phyloP scores from a whole-genome alignment of 1,139 yeast species.

The Protomyces inundatus region DNA sequence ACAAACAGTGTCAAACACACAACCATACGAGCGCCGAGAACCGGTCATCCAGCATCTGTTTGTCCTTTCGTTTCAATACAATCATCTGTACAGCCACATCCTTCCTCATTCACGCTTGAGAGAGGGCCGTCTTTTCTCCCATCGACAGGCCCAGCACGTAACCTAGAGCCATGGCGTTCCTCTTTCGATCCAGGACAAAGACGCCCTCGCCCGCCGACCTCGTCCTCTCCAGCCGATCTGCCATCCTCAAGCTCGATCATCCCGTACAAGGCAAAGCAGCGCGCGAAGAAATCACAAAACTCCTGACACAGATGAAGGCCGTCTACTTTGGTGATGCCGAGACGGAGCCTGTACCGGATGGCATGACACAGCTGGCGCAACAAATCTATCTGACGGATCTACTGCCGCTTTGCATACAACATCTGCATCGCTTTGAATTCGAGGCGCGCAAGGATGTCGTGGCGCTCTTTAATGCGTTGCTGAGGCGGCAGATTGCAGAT shows the following conservation, averaged over 20 bases:
- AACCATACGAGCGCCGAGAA: not conserved
- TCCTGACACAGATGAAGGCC: conserved; percentile 60
- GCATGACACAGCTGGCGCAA: conserved; percentile 59
- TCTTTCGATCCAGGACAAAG: conserved; percentile 17
- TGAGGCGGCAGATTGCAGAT: conserved; percentile 72
- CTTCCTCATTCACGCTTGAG: too few relatives aligned
- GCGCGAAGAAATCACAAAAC: conserved; percentile 73
- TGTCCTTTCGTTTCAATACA: too few relatives aligned
- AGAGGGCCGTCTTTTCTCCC: too few relatives aligned
- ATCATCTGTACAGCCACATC: too few relatives aligned
- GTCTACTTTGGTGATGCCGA: conserved; percentile 71
- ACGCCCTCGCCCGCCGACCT: conserved; percentile 14
- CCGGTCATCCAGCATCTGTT: too few relatives aligned
- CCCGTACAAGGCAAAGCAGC: conserved; percentile 34
- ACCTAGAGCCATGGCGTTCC: conserved; percentile 8
- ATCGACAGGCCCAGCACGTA: too few relatives aligned
- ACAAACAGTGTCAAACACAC: not conserved
- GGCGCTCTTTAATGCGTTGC: conserved; percentile 63
- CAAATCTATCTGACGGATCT: conserved; percentile 72
- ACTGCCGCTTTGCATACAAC: conserved; percentile 54
- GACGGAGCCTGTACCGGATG: conserved; percentile 44
- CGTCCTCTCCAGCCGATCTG: conserved; percentile 7
- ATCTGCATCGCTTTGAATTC: conserved; percentile 66
- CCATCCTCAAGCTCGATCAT: conserved; percentile 6
- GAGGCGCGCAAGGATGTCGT: conserved; percentile 84